Evolutionary conservation across 176 grass and related monocot species (phyloP).

Genomic region (Avena sativa): DNA sequence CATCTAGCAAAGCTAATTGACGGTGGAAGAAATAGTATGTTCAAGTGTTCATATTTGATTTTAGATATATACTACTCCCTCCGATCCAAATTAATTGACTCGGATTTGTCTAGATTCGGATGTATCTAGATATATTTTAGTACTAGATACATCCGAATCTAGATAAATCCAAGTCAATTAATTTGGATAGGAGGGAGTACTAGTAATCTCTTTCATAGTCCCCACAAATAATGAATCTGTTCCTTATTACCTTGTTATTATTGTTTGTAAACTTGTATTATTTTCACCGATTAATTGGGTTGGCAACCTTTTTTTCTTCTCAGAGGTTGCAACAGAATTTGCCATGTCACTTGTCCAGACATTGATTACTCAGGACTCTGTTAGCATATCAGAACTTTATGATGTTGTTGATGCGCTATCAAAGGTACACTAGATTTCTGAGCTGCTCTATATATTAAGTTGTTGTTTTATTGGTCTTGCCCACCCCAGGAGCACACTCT

Average conservation of each 20-base stretch:
- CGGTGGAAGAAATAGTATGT: constrained; percentile 74
- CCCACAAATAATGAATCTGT: neutral
- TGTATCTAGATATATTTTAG: no score
- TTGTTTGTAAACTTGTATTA: neutral
- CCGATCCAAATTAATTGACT: no score
- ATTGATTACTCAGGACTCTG: constrained; percentile 75
- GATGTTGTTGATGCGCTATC: constrained; percentile 72
- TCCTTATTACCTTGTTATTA: neutral
- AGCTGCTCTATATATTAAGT: constrained; percentile 10
- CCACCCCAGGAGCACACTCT: neutral
- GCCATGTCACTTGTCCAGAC: constrained; percentile 77
- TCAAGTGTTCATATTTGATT: no score
- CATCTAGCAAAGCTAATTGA: constrained; percentile 91
- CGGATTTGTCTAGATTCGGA: no score
- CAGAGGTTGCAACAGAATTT: constrained; percentile 73
- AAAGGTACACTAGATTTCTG: constrained; percentile 48
- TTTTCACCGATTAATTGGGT: neutral
- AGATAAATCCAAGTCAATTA: no score
- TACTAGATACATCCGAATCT: no score
- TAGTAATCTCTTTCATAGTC: neutral
- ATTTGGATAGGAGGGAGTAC: no score
- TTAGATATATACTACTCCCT: no score
- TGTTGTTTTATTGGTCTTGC: constrained; percentile 28
- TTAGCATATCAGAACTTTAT: constrained; percentile 61
- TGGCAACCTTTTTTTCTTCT: constrained; percentile 29